Evolutionary conservation across 176 grass and related monocot species (phyloP), one percentile per base, ranked within the genome.

Genomic region (Raddia guianensis): DNA sequence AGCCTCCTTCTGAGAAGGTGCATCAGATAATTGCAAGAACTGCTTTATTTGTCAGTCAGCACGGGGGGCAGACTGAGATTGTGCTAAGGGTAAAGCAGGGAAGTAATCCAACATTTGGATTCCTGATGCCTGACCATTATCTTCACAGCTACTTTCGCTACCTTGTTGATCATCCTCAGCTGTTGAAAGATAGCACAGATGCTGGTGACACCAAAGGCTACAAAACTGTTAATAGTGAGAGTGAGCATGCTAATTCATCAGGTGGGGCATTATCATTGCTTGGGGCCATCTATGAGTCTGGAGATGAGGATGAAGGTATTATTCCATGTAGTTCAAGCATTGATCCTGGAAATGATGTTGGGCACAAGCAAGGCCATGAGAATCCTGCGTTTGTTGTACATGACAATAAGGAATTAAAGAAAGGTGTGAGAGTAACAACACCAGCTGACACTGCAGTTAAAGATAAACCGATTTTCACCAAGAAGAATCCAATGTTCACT

Each of bases 21-120:
- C 92, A 98, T 85, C 96, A 98, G 71, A 98, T 95, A 80, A 93
- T 98, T 78, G 74, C 92, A 78, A 88, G 92, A 84, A 98, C 92
- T n/a, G 92, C 96, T 72, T 78, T 85, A 73, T 98, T 95, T 94
- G 96, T 98, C 10, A 91, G 76, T 42, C 45, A 89, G 86, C 90
- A 93, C 46, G 96, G 96, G 21, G 96, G 92, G 35, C 96, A 98
- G 54, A 95, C 92, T 33, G 96, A 95, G 91, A 95, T 95, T 89
- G 92, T 98, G 40, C 78, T 98, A 78, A 86, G 96, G 79, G 88
- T 95, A 59, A 98, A 98, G 75, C 96, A 98, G 62, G 96, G 92
- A 79, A 81, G 80, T 64, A 98, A 98, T 71, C 96, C 92, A 75
- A 95, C 92, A 65, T 98, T 98, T 89, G 96, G 96, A 66, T 98